Base-by-base conservation (phyloP, 2,329 filamentous ascomycete genomes). In the Eutypella sp. region DNA sequence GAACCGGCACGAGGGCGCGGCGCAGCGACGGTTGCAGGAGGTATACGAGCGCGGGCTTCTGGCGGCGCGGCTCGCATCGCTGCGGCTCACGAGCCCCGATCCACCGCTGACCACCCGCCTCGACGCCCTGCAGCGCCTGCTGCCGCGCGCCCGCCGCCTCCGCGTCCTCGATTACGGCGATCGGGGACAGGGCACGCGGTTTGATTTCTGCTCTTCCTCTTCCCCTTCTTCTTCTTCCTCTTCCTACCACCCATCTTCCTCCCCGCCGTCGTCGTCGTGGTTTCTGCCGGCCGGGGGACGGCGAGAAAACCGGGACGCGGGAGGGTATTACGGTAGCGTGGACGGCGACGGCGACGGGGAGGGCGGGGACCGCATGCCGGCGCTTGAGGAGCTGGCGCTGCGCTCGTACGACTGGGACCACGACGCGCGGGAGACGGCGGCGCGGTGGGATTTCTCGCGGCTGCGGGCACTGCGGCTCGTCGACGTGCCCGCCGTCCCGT, bases 401-500 rank as follows among this genome's bases (percentile, higher is more conserved):
- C 66, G 65, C 41, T 74, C 70, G 2, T 77, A 78, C 50, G 69
- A 76, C 58, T 76, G 74, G 74, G 59, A 65, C 9, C 74, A 77
- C 49, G 58, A 57, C 1, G 40, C 52, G 0, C 57, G 64, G 3
- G 66, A 67, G 4, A 71, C 73, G 5, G 51, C 46, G 2, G 51
- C 48, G 16, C 71, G 76, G 46, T 77, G 73, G 73, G 65, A 75
- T 53, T 68, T 77, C 48, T 69, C 70, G 4, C 51, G 50, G n/a
- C 62, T 77, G 23, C 56, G 60, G 19, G 64, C 60, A 2, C 62
- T 77, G 7, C 58, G 66, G 24, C 61, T 76, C 27, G 51, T 70
- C 22, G 68, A 69, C 22, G 69, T 76, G 4, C 72, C 74, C 2
- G 52, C 72, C 11, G 66, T 62, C 50, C 66, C 66, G 36, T 76